Conservation (phyloP, 176 grass and related monocot genomes). For the Musa itinerans region DNA sequence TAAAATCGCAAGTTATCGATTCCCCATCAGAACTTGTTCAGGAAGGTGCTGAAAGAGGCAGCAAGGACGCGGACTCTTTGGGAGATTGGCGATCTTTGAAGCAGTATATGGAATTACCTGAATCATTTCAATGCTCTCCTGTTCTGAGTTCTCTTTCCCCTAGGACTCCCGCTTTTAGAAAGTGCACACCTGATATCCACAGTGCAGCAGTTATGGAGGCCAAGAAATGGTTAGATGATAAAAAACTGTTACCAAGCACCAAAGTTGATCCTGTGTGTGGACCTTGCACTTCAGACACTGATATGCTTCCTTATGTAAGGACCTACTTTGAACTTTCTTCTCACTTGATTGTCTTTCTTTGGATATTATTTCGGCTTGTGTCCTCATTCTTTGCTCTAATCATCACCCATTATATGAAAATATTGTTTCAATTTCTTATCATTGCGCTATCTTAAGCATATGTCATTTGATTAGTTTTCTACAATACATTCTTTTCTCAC, state of each 20-base stretch:
- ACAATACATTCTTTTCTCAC: too few species aligned
- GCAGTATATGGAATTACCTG: conserved; percentile 19
- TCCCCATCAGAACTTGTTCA: conserved; percentile 19
- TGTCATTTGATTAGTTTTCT: too few species aligned
- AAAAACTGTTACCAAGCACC: conserved; percentile 37
- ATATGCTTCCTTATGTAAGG: conserved; percentile 18
- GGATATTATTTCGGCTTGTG: background rate
- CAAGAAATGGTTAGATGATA: conserved; percentile 95
- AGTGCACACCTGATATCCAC: conserved; percentile 42
- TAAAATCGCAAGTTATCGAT: conserved; percentile 72
- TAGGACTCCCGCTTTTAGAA: conserved; percentile 33
- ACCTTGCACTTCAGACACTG: conserved; percentile 13
- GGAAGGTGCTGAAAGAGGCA: conserved; percentile 22
- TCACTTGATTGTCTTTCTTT: background rate
- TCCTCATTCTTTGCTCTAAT: too few species aligned
- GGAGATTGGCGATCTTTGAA: conserved; percentile 46
- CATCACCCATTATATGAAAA: too few species aligned
- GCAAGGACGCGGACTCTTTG: conserved; percentile 19
- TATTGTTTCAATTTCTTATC: too few species aligned
- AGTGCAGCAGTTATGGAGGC: conserved; percentile 67
- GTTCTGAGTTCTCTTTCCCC: conserved; percentile 33
- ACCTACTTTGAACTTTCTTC: background rate
- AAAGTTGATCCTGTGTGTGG: conserved; percentile 13
- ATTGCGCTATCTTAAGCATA: too few species aligned
- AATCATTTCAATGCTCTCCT: conserved; percentile 31